Base-by-base conservation (phyloP, 305 asterid species). In the Fraxinus greggii region DNA sequence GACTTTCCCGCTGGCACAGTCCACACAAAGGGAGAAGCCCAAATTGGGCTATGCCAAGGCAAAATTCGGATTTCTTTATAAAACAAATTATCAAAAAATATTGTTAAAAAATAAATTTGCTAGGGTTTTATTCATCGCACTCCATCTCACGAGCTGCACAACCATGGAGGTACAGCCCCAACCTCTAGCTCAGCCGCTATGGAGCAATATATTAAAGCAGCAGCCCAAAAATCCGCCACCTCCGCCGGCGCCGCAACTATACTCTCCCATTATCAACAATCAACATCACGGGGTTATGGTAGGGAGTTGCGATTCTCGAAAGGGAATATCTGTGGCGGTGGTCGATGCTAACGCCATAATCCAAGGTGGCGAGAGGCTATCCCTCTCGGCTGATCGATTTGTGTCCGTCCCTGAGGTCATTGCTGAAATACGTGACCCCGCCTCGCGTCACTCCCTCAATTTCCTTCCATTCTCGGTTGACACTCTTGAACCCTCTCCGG, bases 261-360 rank as follows among this genome's bases (percentile, higher is more conserved):
- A 9, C 42, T 78, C 70, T 36, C 67, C 24, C 74, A 29, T 13
- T 4, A 24, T 65, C 70, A 51, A 32, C 79, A 77, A 31, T 56
- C 84, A 72, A 45, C 75, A 76, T 24, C 36, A 2, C 24, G 87
- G 90, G 26, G 85, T 38, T 51, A 42, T 88, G 75, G 98, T 93
- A 12, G 93, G 91, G 38, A 92, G 90, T 84, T 95, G 98, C 90
- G 88, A 89, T 76, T 93, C 98, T 10, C 84, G 92, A 0, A 91
- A 90, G 83, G 98, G 98, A 24, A 91, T 97, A 54, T 89, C 94
- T 0, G 96, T 97, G 76, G 98, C 98, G 12, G 95, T 97, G 33
- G 96, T 97, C 33, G 99, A 97, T 69, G 98, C 99, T 75, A 97
- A 94, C 87, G 98, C 98, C 76, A 87, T 97, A 80, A 97, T 97